Percentiles rank a stretch among this genome's conserved stretches.
Conservation (phyloP, 768 basidiomycete species). For the Tulasnella sp. region DNA sequence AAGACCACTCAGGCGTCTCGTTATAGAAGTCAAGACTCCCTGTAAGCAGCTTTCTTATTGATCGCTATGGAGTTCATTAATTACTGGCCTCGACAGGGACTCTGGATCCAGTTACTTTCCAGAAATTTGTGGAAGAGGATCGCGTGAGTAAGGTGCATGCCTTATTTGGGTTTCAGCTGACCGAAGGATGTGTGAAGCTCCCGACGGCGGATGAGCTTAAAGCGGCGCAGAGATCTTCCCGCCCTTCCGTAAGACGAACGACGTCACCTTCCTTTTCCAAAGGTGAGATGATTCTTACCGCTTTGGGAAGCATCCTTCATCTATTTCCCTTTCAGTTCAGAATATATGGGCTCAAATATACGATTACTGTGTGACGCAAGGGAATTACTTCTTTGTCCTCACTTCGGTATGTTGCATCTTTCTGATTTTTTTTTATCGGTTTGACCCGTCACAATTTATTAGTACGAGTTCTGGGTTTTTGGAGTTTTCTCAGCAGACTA, state of each 20-base stretch:
- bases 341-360: slow-evolving; percentile 21
- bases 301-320: not conserved
- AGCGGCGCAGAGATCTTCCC: not conserved
- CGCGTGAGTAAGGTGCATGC: not conserved
- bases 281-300: not conserved
- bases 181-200: not conserved
- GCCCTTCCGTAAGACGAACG: too few relatives aligned
- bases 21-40: not conserved
- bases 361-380: not conserved
- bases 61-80: not conserved
- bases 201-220: not conserved
- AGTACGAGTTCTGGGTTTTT: slow-evolving; percentile 21
- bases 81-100: not conserved
- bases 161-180: too few relatives aligned
- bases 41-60: not conserved
- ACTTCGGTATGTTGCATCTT: not conserved
- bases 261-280: not conserved
- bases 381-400: not conserved
- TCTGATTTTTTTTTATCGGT: not conserved
- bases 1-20: not conserved
- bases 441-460: not conserved
- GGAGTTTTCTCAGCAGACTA: slow-evolving; percentile 8
- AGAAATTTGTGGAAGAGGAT: not conserved
- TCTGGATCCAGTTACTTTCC: not conserved
- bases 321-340: not conserved